Conservation (phyloP, 768 basidiomycete species). For the Leccinum aurantiacum region DNA sequence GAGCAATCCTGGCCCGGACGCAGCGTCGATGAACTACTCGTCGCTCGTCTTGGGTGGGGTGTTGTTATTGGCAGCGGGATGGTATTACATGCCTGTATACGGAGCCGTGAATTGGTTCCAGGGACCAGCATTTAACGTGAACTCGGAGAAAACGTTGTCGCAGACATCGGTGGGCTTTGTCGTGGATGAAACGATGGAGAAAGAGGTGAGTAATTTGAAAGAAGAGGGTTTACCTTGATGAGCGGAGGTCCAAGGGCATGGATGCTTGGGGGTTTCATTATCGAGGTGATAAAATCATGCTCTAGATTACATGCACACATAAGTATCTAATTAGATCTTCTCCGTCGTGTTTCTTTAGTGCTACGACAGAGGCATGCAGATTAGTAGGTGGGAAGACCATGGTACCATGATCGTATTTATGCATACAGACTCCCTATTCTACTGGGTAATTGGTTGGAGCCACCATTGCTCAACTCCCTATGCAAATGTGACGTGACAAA, state of each 20-base stretch:
- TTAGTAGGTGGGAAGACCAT: no score
- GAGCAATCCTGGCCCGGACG: slow-evolving; percentile 41
- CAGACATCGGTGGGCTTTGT: neutral
- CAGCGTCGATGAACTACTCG: slow-evolving; percentile 66
- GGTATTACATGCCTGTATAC: slow-evolving; percentile 70
- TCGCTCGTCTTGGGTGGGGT: slow-evolving; percentile 62
- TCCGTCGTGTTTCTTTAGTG: no score
- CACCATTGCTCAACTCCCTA: no score
- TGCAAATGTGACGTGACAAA: no score
- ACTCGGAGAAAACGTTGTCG: neutral
- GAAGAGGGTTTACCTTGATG: neutral
- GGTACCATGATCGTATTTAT: no score
- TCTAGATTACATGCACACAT: no score
- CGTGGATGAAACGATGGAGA: neutral
- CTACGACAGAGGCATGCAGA: no score
- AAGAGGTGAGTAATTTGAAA: neutral
- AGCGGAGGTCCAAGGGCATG: neutral
- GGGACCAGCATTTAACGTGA: slow-evolving; percentile 54
- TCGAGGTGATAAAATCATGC: no score
- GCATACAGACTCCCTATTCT: no score
- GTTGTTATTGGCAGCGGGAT: slow-evolving; percentile 52
- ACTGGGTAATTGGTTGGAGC: no score
- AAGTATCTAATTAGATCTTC: no score
- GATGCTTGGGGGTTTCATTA: no score
- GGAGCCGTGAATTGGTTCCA: slow-evolving; percentile 71